Conservation (phyloP, 192 early-diverging fungal species). For the Chytriomyces hyalinus region DNA sequence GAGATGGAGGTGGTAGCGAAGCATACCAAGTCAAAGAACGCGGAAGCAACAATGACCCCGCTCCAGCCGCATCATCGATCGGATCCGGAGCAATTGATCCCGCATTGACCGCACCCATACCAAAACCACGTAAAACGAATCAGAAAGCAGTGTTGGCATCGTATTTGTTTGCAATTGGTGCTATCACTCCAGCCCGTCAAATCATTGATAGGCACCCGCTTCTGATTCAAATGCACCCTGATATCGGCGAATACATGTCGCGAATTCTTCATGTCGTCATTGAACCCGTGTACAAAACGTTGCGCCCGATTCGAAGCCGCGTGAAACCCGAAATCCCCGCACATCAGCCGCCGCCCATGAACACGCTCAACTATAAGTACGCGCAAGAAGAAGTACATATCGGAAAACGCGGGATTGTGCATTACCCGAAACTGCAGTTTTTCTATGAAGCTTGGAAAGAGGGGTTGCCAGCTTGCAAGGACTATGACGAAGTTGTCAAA, state of each 20-base stretch:
- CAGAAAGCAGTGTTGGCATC: constrained; percentile 69
- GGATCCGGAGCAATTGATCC: not conserved
- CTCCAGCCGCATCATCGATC: not conserved
- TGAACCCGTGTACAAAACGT: constrained; percentile 56
- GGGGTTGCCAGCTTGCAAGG: constrained; percentile 35
- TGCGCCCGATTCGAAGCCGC: constrained; percentile 5
- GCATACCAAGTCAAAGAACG: constrained; percentile 24
- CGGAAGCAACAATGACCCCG: not conserved
- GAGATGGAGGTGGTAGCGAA: constrained; percentile 40
- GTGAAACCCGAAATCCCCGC: constrained; percentile 22
- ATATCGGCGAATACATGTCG: constrained; percentile 65
- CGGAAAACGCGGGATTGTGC: constrained; percentile 34
- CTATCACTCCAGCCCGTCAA: constrained; percentile 54
- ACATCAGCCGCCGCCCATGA: constrained; percentile 33
- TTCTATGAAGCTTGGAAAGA: constrained; percentile 69
- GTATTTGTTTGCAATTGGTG: constrained; percentile 70
- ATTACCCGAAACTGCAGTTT: constrained; percentile 55
- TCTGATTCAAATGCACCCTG: constrained; percentile 60
- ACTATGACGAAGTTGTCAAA: constrained; percentile 30
- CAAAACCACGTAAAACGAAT: constrained; percentile 40
- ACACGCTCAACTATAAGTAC: constrained; percentile 38
- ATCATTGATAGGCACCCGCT: constrained; percentile 61
- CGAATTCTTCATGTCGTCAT: constrained; percentile 65
- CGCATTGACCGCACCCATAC: constrained; percentile 11
- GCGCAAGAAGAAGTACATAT: constrained; percentile 30